Evolutionary conservation across 2,329 filamentous ascomycete genomes (phyloP).

Genomic region (Fonsecaea monophora): DNA sequence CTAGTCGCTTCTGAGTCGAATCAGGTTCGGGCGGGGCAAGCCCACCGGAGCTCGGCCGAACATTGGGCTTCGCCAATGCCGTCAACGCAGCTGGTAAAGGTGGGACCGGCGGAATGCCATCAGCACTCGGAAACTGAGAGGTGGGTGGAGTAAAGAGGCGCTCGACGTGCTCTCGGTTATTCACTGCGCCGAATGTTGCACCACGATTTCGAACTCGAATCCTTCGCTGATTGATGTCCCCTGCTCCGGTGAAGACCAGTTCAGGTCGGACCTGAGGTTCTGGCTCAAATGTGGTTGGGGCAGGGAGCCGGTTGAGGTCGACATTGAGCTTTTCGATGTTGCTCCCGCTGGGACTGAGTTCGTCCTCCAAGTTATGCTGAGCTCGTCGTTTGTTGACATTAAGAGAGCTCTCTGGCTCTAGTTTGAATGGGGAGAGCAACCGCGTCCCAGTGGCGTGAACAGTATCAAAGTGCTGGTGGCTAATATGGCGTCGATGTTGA

Average conservation of each 20-base stretch:
- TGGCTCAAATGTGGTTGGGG: slow-evolving; percentile 53
- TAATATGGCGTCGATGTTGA: slow-evolving; percentile 42
- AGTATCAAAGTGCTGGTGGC: slow-evolving; percentile 50
- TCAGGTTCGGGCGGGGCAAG: slow-evolving; percentile 48
- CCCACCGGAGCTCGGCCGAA: slow-evolving; percentile 31
- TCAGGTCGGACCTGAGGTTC: slow-evolving; percentile 43
- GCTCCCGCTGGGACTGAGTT: slow-evolving; percentile 53
- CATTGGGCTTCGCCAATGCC: slow-evolving; percentile 27
- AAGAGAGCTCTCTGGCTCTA: slow-evolving; percentile 58
- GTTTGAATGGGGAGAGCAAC: slow-evolving; percentile 60
- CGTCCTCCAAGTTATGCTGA: slow-evolving; percentile 61
- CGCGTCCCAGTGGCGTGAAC: slow-evolving; percentile 53
- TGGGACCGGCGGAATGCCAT: slow-evolving; percentile 36
- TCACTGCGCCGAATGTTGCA: slow-evolving; percentile 65
- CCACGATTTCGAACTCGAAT: slow-evolving; percentile 67
- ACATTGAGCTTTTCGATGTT: slow-evolving; percentile 45
- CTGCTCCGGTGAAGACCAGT: slow-evolving; percentile 39
- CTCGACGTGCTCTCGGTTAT: slow-evolving; percentile 58
- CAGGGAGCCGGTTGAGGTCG: slow-evolving; percentile 42
- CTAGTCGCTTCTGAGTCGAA: slow-evolving; percentile 52
- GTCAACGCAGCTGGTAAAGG: slow-evolving; percentile 34
- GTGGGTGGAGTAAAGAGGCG: slow-evolving; percentile 61
- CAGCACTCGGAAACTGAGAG: slow-evolving; percentile 32
- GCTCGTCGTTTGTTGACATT: slow-evolving; percentile 66
- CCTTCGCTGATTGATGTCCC: slow-evolving; percentile 61